These are phyloP conservation scores for Pichia ethanolica DNA, from an alignment of 805 yeast genomes.

Conservation along the genomic window DNA sequence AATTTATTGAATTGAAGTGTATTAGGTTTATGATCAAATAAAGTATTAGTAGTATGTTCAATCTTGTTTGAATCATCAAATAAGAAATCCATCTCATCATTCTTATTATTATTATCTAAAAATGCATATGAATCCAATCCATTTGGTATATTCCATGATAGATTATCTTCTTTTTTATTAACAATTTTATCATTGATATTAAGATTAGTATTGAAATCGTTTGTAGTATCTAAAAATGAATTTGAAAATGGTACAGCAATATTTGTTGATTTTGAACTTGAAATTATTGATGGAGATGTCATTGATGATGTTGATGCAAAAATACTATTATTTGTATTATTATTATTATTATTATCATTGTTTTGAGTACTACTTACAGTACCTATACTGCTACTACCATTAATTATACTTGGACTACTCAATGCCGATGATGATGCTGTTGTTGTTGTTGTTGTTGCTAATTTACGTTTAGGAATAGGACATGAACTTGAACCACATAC, in stretches of 20 bases:
- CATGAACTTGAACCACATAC: slow-evolving; percentile 75
- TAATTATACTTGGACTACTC: background rate
- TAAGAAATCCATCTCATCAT: slow-evolving; percentile 11
- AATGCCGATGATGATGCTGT: too few species aligned
- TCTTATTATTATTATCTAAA: slow-evolving; percentile 1
- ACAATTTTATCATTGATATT: background rate
- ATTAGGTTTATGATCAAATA: slow-evolving; percentile 8
- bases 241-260: background rate
- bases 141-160: background rate
- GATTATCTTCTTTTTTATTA: background rate
- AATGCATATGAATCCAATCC: slow-evolving; percentile 1
- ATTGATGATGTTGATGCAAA: background rate
- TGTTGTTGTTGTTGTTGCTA: slow-evolving; percentile 7
- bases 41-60: background rate
- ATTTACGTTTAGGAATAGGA: slow-evolving; percentile 48
- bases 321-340: background rate
- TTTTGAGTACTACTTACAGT: background rate
- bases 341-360: background rate
- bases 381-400: background rate
- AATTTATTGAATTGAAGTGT: slow-evolving; percentile 7
- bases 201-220: background rate
- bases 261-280: background rate
- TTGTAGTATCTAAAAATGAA: background rate
- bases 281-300: background rate
- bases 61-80: slow-evolving; percentile 6